Evolutionary conservation across 352 stramenopile species (phyloP).

Genomic region (Halophytophthora batemanensis): DNA sequence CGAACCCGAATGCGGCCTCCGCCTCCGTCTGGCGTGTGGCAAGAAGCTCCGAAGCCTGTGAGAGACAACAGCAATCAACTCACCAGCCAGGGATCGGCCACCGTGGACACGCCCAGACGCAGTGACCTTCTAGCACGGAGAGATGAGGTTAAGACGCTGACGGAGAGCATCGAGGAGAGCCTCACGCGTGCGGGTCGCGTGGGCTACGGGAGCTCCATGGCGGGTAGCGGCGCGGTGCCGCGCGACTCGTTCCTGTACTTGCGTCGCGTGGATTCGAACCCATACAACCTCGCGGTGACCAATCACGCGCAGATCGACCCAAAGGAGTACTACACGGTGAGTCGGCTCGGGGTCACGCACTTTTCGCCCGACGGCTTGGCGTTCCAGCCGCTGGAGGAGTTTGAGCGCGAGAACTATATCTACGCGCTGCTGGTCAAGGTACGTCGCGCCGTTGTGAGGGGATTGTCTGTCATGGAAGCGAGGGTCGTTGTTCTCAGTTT

Average conservation of each 20-base stretch:
- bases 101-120: conserved; percentile 15
- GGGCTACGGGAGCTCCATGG: conserved; percentile 1
- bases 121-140: conserved; percentile 45
- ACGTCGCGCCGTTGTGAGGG: conserved; percentile 3
- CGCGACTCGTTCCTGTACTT: conserved; percentile 78
- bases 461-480: neutral
- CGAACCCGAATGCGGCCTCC: conserved; percentile 6
- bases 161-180: conserved; percentile 50
- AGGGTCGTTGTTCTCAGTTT: neutral
- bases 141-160: conserved; percentile 56
- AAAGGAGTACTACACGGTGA: conserved; percentile 90
- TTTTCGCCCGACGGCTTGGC: conserved; percentile 77
- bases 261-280: conserved; percentile 63
- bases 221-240: conserved; percentile 6
- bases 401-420: conserved; percentile 90
- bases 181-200: conserved; percentile 12
- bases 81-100: neutral
- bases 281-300: conserved; percentile 69
- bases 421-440: conserved; percentile 81
- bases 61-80: neutral
- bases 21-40: conserved; percentile 3
- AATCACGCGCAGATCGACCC: conserved; percentile 65
- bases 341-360: conserved; percentile 84
- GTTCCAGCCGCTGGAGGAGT: conserved; percentile 88
- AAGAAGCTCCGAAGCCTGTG: neutral